A percentile compares a stretch with the other conserved stretches of the same genome.
phyloP scores from a whole-genome alignment of 176 grass and related monocot species.

The Lolium rigidum region DNA sequence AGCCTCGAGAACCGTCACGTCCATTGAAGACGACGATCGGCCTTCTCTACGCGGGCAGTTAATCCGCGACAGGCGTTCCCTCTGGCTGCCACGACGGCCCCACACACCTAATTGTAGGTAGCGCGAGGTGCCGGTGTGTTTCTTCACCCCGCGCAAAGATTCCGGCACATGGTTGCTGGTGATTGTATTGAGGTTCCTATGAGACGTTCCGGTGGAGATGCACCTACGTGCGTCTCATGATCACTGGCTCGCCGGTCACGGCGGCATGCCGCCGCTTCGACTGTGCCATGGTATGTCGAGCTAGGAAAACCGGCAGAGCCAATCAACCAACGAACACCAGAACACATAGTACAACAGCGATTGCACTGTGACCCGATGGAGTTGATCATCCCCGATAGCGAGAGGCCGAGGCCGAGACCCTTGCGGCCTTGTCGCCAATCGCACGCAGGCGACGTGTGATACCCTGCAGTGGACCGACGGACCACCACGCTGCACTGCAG shows the following conservation, averaged over 20 bases:
- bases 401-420: neutral
- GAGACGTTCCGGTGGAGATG: too few species aligned
- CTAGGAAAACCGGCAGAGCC: neutral
- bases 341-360: neutral
- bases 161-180: too few species aligned
- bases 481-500: neutral
- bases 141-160: too few species aligned
- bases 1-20: too few species aligned
- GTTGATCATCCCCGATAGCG: neutral
- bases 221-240: too few species aligned
- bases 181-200: too few species aligned
- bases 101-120: too few species aligned
- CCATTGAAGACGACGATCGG: too few species aligned
- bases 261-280: neutral
- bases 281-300: neutral
- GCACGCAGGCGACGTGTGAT: neutral
- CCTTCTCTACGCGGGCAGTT: too few species aligned
- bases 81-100: too few species aligned
- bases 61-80: too few species aligned
- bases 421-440: conserved; percentile 10
- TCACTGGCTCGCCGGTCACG: neutral
- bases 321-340: neutral
- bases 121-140: too few species aligned
- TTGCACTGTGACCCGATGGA: neutral
- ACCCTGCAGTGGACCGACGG: neutral